phyloP scores from a whole-genome alignment of 2,329 filamentous ascomycete genomes.

The Fusarium vanettenii region DNA sequence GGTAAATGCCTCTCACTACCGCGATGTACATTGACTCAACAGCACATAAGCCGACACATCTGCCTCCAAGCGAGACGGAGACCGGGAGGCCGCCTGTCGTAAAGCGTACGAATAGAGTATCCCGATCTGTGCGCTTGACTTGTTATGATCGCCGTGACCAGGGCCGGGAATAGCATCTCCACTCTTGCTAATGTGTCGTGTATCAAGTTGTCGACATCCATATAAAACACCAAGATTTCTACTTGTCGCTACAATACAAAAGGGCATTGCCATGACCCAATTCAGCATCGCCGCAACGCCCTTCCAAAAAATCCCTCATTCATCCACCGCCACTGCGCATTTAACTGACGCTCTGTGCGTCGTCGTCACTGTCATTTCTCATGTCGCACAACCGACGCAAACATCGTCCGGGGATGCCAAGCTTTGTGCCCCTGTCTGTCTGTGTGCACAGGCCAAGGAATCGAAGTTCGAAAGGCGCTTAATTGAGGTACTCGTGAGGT shows the following conservation, averaged over 20 bases:
- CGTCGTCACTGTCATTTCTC: neutral
- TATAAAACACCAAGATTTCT: slow-evolving; percentile 5
- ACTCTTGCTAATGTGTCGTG: slow-evolving; percentile 6
- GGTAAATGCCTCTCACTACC: neutral
- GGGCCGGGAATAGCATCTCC: slow-evolving; percentile 10
- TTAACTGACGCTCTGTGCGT: neutral
- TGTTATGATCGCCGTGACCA: neutral
- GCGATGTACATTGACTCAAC: neutral
- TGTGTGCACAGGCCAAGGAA: neutral
- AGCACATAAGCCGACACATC: neutral
- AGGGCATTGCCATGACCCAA: slow-evolving; percentile 7
- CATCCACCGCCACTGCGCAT: neutral
- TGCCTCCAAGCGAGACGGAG: neutral
- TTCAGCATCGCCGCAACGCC: slow-evolving; percentile 10
- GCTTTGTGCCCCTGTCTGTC: neutral
- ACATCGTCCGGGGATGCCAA: neutral
- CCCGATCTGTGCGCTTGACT: neutral
- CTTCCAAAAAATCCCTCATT: slow-evolving; percentile 22
- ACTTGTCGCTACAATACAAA: slow-evolving; percentile 29
- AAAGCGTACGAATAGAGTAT: neutral
- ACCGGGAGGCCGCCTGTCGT: neutral
- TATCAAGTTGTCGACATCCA: slow-evolving; percentile 12
- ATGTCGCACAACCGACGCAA: neutral
- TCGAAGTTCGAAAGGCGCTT: neutral
- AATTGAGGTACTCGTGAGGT: neutral